Evolutionary conservation across 345 rosid species (phyloP), one percentile per base, ranked within the genome.

Genomic region (Dipteronia sinensis): DNA sequence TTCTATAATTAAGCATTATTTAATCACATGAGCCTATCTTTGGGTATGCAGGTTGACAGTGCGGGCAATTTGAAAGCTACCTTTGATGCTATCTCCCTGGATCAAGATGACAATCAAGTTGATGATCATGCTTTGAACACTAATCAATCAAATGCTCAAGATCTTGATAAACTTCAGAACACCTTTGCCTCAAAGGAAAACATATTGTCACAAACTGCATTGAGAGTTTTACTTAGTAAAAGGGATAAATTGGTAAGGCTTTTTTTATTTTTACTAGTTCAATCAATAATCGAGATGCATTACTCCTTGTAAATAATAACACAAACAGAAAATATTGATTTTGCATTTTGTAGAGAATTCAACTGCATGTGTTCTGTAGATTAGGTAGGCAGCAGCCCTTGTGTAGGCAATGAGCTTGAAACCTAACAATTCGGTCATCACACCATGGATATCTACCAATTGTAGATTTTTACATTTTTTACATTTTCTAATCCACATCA

Each of bases 191-290:
- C 90, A 53, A 88, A 76, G 74, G 90, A 85, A 34, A 73, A 78
- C 67, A 69, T 73, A 38, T 23, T 93, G 44, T 84, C 89, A 1
- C 82, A 88, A 77, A 83, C 90, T 77, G 94, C 95, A 46, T 15
- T 84, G 76, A 82, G 72, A 68, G 77, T 87, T 82, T 84, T 88
- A 61, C 85, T 78, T 70, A 79, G 85, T 27, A 88, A 84, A 79
- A 92, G 93, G 80, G 91, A 91, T 82, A 83, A 83, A 74, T 79
- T 90, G 93, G 97, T 94, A 91, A 49, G 71, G 16, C 55, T 12
- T 46, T 49, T 49, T 79, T 64, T 62, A 68, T 46, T 68, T 63
- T 46, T 19, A 78, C 34, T 79, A 69, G 11, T 81, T 53, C 71
- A 72, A 38, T 40, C 40, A 46, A 65, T 0, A 42, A 49, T 29